A percentile compares a stretch with the other conserved stretches of the same genome.
These are phyloP conservation scores for Tylopilus cervinicoccineus DNA, from an alignment of 768 basidiomycete species.

Conservation along the genomic window DNA sequence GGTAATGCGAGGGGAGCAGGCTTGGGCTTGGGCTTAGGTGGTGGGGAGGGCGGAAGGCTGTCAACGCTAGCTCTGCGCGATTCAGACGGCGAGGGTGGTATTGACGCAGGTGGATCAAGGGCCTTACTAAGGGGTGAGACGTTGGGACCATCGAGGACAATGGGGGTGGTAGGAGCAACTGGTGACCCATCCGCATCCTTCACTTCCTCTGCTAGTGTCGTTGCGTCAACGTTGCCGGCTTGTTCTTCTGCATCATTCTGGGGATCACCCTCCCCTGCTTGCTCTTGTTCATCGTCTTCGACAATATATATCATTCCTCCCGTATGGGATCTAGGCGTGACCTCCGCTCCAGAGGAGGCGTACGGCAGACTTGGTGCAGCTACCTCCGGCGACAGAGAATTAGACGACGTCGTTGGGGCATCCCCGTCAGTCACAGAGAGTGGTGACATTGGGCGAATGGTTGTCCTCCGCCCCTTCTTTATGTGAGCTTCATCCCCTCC, in stretches of 20 bases:
- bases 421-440: neutral
- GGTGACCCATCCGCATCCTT: neutral
- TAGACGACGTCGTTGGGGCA: slow-evolving; percentile 2
- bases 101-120: slow-evolving; percentile 3
- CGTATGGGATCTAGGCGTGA: slow-evolving; percentile 14
- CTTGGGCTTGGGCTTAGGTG: slow-evolving; percentile 21
- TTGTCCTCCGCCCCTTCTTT: slow-evolving; percentile 17
- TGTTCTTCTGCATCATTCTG: slow-evolving; percentile 2
- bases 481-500: neutral
- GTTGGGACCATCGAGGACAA: slow-evolving; percentile 11
- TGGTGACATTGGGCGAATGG: slow-evolving; percentile 14
- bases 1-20: slow-evolving; percentile 10
- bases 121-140: slow-evolving; percentile 12
- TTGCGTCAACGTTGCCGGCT: neutral
- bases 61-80: slow-evolving; percentile 9
- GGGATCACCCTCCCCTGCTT: neutral
- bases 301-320: slow-evolving; percentile 3
- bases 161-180: slow-evolving; percentile 1
- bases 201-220: neutral
- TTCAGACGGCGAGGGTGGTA: slow-evolving; percentile 1
- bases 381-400: slow-evolving; percentile 1
- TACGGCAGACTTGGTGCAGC: slow-evolving; percentile 12
- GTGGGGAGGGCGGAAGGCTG: slow-evolving; percentile 19
- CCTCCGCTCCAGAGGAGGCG: slow-evolving; percentile 18
- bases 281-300: slow-evolving; percentile 13